These are phyloP conservation scores for Exobasidium rhododendri DNA, from an alignment of 1,284 basidiomycete genomes.

Conservation along the genomic window DNA sequence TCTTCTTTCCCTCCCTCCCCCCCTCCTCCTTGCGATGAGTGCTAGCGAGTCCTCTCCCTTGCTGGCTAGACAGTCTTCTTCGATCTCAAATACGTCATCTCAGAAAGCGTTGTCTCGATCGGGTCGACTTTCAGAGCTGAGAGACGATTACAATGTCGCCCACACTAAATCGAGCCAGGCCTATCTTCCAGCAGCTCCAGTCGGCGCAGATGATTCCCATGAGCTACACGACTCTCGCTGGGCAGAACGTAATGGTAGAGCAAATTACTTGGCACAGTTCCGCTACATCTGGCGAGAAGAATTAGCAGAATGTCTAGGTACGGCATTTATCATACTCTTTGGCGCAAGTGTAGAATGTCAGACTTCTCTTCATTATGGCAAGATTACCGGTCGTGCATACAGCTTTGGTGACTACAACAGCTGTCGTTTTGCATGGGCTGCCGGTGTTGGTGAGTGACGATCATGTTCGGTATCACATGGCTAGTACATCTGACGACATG, in stretches of 20 bases:
- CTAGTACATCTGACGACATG: too few relatives aligned
- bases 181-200: not conserved
- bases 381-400: constrained; percentile 13
- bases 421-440: constrained; percentile 41
- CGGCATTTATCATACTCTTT: constrained; percentile 28
- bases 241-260: constrained; percentile 15
- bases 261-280: constrained; percentile 29
- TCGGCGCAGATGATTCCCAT: not conserved
- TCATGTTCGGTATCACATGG: too few relatives aligned
- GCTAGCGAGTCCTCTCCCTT: not conserved
- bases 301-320: constrained; percentile 21
- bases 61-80: not conserved
- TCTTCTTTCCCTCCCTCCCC: not conserved
- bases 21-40: not conserved
- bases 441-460: too few relatives aligned
- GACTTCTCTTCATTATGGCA: constrained; percentile 36
- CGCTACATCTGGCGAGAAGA: constrained; percentile 35
- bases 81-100: not conserved
- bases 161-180: not conserved
- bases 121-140: not conserved
- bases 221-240: constrained; percentile 30
- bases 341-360: constrained; percentile 48
- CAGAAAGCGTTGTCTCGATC: not conserved
- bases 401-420: constrained; percentile 29
- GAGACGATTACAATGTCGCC: not conserved